phyloP scores from a whole-genome alignment of 2,329 filamentous ascomycete genomes.

The Cordyceps javanica region DNA sequence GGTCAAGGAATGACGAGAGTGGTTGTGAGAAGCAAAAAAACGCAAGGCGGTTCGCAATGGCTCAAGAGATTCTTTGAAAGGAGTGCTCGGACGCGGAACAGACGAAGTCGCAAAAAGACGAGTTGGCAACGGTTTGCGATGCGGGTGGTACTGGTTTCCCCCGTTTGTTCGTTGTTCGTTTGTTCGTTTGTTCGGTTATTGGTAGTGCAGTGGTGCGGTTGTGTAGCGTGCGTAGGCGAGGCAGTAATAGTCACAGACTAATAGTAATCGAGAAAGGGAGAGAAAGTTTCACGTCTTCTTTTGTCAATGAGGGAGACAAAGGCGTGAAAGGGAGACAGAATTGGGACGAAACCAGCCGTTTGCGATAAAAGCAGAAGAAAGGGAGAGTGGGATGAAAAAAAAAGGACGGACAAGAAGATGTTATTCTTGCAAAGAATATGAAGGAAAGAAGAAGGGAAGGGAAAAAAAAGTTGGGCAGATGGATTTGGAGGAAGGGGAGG shows the following conservation, averaged over 20 bases:
- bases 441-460: not conserved
- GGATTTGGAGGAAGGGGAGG: not conserved
- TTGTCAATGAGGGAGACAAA: slow-evolving; percentile 5
- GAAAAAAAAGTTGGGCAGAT: not conserved
- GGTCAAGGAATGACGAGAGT: not conserved
- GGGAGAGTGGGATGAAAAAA: slow-evolving; percentile 7
- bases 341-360: slow-evolving; percentile 12
- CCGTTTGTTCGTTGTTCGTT: not conserved
- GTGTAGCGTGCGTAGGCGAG: not conserved
- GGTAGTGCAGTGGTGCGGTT: not conserved
- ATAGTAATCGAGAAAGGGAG: slow-evolving; percentile 2
- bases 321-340: not conserved
- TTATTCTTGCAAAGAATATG: not conserved
- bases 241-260: slow-evolving; percentile 9
- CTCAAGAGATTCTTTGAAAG: not conserved
- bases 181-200: too few relatives aligned
- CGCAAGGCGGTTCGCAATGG: not conserved
- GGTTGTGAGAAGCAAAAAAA: too few relatives aligned
- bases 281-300: not conserved
- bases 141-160: too few relatives aligned
- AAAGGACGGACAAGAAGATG: not conserved
- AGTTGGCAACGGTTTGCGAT: slow-evolving; percentile 1
- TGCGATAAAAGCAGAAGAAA: not conserved
- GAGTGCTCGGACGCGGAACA: not conserved
- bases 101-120: not conserved